These are phyloP conservation scores for Phlegmacium glaucopus DNA, from an alignment of 768 basidiomycete species.

Conservation along the genomic window DNA sequence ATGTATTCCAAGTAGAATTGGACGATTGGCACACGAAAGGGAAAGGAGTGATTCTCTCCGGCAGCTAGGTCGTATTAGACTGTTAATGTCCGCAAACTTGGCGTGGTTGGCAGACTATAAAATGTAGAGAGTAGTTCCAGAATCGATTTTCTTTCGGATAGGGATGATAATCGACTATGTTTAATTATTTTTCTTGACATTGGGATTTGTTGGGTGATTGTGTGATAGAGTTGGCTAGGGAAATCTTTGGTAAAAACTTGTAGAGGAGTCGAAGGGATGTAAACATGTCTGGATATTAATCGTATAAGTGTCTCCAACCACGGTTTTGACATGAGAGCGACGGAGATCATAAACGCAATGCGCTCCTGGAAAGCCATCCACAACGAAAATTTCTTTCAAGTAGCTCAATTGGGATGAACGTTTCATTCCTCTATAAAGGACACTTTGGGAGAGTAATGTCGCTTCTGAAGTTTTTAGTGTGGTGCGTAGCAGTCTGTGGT, in stretches of 20 bases:
- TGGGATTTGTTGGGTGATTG: conserved; percentile 26
- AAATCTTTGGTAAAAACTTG: background rate
- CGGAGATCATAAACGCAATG: conserved; percentile 25
- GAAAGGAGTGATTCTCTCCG: background rate
- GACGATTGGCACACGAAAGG: conserved; percentile 3
- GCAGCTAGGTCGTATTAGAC: background rate
- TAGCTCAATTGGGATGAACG: too few species aligned
- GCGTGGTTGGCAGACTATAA: too few species aligned
- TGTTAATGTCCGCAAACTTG: too few species aligned
- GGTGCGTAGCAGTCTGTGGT: too few species aligned
- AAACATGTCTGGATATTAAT: conserved; percentile 30
- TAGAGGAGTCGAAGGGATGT: conserved; percentile 16
- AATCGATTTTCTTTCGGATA: too few species aligned
- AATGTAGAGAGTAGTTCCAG: too few species aligned
- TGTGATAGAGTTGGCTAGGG: conserved; percentile 22
- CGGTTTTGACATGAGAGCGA: conserved; percentile 30
- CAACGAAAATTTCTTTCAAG: conserved; percentile 31
- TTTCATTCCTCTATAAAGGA: too few species aligned
- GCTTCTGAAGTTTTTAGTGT: too few species aligned
- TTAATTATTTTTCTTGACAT: background rate
- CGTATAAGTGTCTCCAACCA: conserved; percentile 30
- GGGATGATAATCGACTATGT: conserved; percentile 1
- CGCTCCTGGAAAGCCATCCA: conserved; percentile 35
- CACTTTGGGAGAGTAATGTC: too few species aligned
- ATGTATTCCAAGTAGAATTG: conserved; percentile 30